Base-by-base conservation (phyloP, 148 eudicot species). In the Agrostemma githago region DNA sequence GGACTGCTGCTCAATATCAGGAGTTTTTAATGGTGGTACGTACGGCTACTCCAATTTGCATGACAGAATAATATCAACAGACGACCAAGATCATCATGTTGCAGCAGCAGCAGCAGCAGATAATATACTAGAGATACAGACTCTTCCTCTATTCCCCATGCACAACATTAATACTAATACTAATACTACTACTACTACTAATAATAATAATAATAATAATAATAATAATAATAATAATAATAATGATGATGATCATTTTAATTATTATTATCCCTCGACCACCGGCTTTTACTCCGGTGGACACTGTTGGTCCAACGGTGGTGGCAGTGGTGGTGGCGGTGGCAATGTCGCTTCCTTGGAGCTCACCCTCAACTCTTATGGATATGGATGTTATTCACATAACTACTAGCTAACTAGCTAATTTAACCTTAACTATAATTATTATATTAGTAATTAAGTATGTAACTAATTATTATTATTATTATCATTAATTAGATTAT, bases 61-160 rank as follows among this genome's bases (percentile, higher is more conserved):
- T 68, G 90, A 88, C 59, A 86, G 82, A 74, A 65, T 79, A 74
- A 65, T 79, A 72, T 67, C 77, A 72, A 12, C 74, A 44, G 79
- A 74, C 69, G 83, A 83, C 68, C 68, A 72, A 76, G 80, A 66
- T 78, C 67, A 72, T 58, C 79, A 78, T 9, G 74, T 80, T 60
- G 79, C 76, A 2, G 71, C 76, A 17, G 48, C 70, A 17, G 79
- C 82, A 2, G 2, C 54, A 12, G 12, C 14, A 48, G 15, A 48
- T 48, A 26, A 26, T 26, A 26, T 26, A 26, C 1, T 26, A 0
- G 89, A 85, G 68, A 82, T 86, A 5, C 92, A 89, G 79, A 96
- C 99, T 12, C 96, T 96, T 16, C 91, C 97, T 38, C 94, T 96
- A 61, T 96, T 96, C 77, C 99, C 99, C 7, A 86, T 90, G 84